phyloP scores from a whole-genome alignment of 768 basidiomycete genomes.

The Thelephora ganbajun region DNA sequence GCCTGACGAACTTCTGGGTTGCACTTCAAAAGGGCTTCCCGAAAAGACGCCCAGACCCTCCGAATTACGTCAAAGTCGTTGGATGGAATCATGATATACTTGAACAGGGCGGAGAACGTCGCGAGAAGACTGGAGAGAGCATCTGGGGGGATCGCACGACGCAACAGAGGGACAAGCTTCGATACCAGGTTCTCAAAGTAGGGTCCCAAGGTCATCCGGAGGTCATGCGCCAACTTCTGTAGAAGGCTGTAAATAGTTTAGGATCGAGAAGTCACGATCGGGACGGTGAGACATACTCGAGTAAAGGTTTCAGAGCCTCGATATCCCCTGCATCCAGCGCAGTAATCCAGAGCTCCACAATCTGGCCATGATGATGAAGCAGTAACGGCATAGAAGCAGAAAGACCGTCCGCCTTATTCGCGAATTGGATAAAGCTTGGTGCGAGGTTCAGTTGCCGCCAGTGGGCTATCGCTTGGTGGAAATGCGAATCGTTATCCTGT shows the following conservation, averaged over 20 bases:
- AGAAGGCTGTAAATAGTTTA: constrained; percentile 35
- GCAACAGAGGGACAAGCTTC: constrained; percentile 42
- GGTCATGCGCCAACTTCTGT: constrained; percentile 67
- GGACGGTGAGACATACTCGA: constrained; percentile 44
- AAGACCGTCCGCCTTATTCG: constrained; percentile 41
- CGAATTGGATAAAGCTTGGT: constrained; percentile 59
- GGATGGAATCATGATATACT: constrained; percentile 55
- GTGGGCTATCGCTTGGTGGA: constrained; percentile 57
- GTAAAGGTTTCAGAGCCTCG: constrained; percentile 57
- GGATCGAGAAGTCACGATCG: constrained; percentile 8
- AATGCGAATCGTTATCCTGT: constrained; percentile 70
- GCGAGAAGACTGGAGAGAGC: constrained; percentile 51
- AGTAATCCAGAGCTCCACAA: constrained; percentile 49
- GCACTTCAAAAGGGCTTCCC: constrained; percentile 39
- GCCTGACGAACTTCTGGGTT: constrained; percentile 61
- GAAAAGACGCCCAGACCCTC: constrained; percentile 46
- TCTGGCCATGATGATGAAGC: constrained; percentile 63
- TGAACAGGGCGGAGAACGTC: constrained; percentile 58
- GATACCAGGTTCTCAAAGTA: constrained; percentile 42
- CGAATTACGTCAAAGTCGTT: constrained; percentile 37
- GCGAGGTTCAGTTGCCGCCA: constrained; percentile 75
- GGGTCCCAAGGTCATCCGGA: constrained; percentile 63
- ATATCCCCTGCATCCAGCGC: constrained; percentile 49
- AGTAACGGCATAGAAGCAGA: constrained; percentile 70
- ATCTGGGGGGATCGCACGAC: constrained; percentile 41